Percentiles rank a stretch among this genome's conserved stretches.
Evolutionary conservation across 208 protist species (phyloP).

Genomic region (Leishmania aethiopica): DNA sequence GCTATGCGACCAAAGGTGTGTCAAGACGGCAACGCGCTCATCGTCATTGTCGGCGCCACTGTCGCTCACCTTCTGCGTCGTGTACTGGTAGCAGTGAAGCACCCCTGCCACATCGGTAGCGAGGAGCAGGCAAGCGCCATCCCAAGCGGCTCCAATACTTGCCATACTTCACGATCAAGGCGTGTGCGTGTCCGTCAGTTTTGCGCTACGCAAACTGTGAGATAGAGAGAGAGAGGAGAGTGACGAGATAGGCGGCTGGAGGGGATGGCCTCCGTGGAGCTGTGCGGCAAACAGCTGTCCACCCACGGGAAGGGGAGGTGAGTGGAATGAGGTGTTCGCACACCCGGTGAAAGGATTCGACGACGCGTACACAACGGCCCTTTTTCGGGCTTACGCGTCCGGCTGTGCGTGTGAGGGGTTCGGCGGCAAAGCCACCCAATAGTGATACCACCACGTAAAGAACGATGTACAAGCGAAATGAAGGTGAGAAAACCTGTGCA

Average conservation of each 20-base stretch:
- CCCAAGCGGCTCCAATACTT: neutral
- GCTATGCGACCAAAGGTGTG: constrained; percentile 15
- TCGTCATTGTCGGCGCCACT: neutral
- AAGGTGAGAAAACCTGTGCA: neutral
- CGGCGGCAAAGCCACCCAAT: neutral
- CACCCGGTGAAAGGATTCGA: neutral
- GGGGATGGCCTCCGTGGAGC: neutral
- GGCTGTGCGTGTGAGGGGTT: neutral
- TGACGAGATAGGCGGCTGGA: neutral
- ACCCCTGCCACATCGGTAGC: constrained; percentile 19
- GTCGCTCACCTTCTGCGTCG: neutral
- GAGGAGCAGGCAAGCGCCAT: constrained; percentile 7
- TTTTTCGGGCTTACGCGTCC: neutral
- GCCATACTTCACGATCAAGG: neutral
- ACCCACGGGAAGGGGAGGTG: neutral
- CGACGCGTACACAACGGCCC: neutral
- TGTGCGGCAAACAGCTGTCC: neutral
- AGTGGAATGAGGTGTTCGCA: neutral
- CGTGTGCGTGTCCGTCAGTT: neutral
- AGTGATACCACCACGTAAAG: neutral
- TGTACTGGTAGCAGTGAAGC: constrained; percentile 28
- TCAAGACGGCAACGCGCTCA: neutral
- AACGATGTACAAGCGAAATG: neutral
- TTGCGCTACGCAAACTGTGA: neutral
- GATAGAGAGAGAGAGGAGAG: neutral